Evolutionary conservation across 495 filamentous ascomycete species (phyloP), one percentile per base, ranked within the genome.

Genomic region (Lepraria neglecta): DNA sequence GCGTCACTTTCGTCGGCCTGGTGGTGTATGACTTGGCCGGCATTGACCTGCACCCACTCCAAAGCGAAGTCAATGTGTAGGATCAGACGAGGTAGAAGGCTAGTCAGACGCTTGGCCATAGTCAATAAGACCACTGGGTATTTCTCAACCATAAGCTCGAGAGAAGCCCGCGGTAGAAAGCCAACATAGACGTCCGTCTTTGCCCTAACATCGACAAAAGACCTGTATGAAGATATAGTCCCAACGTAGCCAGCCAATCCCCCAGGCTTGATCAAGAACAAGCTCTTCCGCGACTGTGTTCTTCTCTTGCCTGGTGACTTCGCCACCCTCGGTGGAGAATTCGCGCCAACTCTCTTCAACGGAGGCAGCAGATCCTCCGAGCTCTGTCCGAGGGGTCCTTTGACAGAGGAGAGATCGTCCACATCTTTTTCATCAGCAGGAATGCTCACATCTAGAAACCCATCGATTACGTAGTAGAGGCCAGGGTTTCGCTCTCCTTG

Each of bases 181-280:
- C 94, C 94, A 38, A 97, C 95, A 70, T 97, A 97, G 33, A 97
- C 94, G 75, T 98, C 95, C 3, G 95, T 97, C 76, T 97, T 97
- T 10, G 94, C 94, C 42, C 92, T 87, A 9, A 98, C 91, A 68
- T 97, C 94, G 27, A 96, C 91, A 70, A 97, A 96, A 0, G 95
- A 97, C 33, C 94, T 81, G 68, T 96, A 94, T 0, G 92, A 96
- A 1, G 94, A 96, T 24, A 97, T 86, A 0, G 89, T 90, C 6
- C 94, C 91, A 28, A 97, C 82, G 67, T 98, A 98, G 2, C 94
- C 95, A 42, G 94, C 94, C 38, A 98, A 83, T 0, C 91, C 92
- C 44, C 94, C 94, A 1, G 94, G 95, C 69, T 97, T 98, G 67
- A 95, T 94, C 67, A 97, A 72, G 47, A 91, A 96, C 0, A 98